Base-by-base conservation (phyloP, 306 rosid genomes). In the Canavalia gladiata region DNA sequence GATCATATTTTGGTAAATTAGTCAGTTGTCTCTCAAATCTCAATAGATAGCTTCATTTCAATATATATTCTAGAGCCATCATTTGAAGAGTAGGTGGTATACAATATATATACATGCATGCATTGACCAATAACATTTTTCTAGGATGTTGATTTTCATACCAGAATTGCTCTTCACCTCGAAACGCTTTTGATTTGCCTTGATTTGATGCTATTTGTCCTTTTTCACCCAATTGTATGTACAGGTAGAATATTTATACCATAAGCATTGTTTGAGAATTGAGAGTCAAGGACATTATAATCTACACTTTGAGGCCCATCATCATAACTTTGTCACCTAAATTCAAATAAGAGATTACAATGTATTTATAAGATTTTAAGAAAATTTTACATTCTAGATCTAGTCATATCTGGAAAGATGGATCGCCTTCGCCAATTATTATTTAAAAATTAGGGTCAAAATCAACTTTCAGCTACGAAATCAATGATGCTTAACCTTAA, bases 251-350 rank as follows among this genome's bases (percentile, higher is more conserved):
- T 77, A 28, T 39, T 73, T 73, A 55, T 28, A 11, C 68, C 29
- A 54, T 6, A 52, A 67, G 57, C 75, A 52, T 78, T 46, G 63
- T 52, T 39, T 78, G 52, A 63, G 52, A 54, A 50, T 66, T 30
- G 29, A 47, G 52, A 66, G 74, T 37, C 74, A 64, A 64, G 52
- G 63, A 66, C 74, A 66, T 54, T 39, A 66, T 52, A 52, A 65
- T 28, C 56, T 29, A 66, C 66, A 52, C 46, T 77, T 52, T 78
- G 82, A 25, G 11, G 28, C 37, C 66, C 60, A 46, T 49, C 50
- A 33, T 76, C 72, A 67, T 68, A 42, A 33, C 57, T 42, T 67
- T 41, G 11, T 39, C 9, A 25, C 75, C 57, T 4, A 6, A 8
- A 13, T 52, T 41, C 66, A 66, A 78, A 41, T 7, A 66, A 37